Base-by-base conservation (phyloP, 768 basidiomycete genomes). In the Boletus patriciae region DNA sequence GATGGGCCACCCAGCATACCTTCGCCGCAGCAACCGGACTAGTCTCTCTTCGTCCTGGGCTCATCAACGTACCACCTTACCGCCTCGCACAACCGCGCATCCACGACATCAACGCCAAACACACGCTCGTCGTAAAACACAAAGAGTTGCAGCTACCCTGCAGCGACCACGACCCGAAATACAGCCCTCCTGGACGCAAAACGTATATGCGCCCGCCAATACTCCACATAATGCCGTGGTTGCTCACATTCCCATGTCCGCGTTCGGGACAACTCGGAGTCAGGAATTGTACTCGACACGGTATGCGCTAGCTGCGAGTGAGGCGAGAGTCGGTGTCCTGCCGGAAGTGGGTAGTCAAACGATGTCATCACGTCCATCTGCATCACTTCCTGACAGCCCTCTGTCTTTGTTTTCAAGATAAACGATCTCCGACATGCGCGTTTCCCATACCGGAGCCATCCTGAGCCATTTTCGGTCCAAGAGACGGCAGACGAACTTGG, bases 111-210 rank as follows among this genome's bases (percentile, higher is more conserved):
- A n/a, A n/a, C n/a, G n/a, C n/a, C n/a, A n/a, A n/a, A n/a, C n/a
- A n/a, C n/a, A n/a, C n/a, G n/a, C n/a, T n/a, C n/a, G n/a, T n/a
- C n/a, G n/a, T n/a, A n/a, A 21, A 50, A 29, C 16, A 27, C 25
- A n/a, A 50, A 50, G 23, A 50, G 25, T 23, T 40, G 37, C 23
- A 50, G 18, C 27, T 29, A 25, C 3, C 25, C n/a, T 12, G 48
- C 10, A 40, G 18, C 16, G 18, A 21, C 48, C 25, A 50, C 34
- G 80, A 76, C 12, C 79, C 78, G 1, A 82, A 70, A 62, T 82
- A 81, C 31, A 83, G 66, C 62, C 80, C 78, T 3, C 62, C 73
- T 19, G 80, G 77, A 9, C 79, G 75, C 51, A n/a, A 76, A 74
- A 41, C 74, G 77, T 19, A 80, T 66, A 61, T 60, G 62, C 16